These are phyloP conservation scores for Holtermannia corniformis DNA, from an alignment of 768 basidiomycete species.

Conservation along the genomic window DNA sequence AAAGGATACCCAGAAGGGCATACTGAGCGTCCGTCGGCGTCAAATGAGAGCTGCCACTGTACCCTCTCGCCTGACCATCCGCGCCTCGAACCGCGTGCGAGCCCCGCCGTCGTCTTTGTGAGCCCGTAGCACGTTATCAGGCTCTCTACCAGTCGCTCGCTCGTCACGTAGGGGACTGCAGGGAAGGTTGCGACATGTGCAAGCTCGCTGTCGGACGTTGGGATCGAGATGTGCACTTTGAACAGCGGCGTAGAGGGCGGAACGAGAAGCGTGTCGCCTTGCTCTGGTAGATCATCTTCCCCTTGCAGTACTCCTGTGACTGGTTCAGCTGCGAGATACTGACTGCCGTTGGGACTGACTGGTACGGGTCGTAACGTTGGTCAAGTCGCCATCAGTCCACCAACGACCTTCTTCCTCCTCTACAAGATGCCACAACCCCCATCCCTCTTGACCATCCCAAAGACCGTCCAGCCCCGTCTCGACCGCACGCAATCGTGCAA, in stretches of 20 bases:
- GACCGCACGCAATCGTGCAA: too few species aligned
- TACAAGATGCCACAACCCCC: constrained; percentile 7
- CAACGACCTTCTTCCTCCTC: constrained; percentile 6
- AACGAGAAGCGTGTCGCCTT: constrained; percentile 8
- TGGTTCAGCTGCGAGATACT: background rate
- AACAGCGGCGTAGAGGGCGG: constrained; percentile 11
- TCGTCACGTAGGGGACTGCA: background rate
- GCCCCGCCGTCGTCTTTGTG: constrained; percentile 6
- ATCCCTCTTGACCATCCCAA: too few species aligned
- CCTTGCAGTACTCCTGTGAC: background rate
- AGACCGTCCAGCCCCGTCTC: too few species aligned
- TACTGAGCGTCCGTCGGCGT: constrained; percentile 1
- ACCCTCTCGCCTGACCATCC: background rate
- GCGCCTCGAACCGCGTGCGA: background rate
- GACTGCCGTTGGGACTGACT: too few species aligned
- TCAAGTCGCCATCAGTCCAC: constrained; percentile 19
- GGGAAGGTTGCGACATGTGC: constrained; percentile 4
- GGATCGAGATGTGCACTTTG: constrained; percentile 7
- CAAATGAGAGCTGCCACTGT: constrained; percentile 10
- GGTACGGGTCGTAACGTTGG: constrained; percentile 8
- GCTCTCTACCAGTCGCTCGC: constrained; percentile 4
- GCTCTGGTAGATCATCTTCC: background rate
- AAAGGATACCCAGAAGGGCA: too few species aligned
- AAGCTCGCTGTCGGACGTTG: constrained; percentile 9
- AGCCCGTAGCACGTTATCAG: constrained; percentile 13